A percentile compares a stretch with the other conserved stretches of the same genome.
Evolutionary conservation across 2,329 filamentous ascomycete genomes (phyloP).

Genomic region (Paracoccidioides brasiliensis): DNA sequence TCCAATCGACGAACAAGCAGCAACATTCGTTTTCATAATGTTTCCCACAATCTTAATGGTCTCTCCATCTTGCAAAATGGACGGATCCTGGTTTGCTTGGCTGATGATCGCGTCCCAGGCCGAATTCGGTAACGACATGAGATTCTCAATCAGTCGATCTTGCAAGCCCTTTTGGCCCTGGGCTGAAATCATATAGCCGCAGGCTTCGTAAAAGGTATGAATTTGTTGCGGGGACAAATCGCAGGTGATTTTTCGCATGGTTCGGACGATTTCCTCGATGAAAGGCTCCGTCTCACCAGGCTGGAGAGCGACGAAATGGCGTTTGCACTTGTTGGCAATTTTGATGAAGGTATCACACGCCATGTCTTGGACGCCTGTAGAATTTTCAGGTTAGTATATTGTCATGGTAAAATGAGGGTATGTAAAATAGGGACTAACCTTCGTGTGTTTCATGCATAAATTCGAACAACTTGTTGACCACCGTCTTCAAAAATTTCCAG

Average conservation of each 20-base stretch:
- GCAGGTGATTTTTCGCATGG: constrained; percentile 87
- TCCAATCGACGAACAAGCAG: constrained; percentile 92
- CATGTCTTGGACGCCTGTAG: constrained; percentile 88
- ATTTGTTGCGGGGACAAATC: constrained; percentile 94
- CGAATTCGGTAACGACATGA: constrained; percentile 86
- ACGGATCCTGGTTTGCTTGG: constrained; percentile 70
- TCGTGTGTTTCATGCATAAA: constrained; percentile 99
- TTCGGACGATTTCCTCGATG: constrained; percentile 95
- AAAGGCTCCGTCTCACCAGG: constrained; percentile 91
- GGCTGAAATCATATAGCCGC: constrained; percentile 96
- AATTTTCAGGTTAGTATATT: constrained; percentile 17
- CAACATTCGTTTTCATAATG: constrained; percentile 99
- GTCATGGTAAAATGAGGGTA: neutral
- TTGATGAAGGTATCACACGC: constrained; percentile 99
- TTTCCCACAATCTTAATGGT: constrained; percentile 98
- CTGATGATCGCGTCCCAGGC: constrained; percentile 95
- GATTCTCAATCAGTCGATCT: constrained; percentile 75
- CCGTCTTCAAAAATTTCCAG: constrained; percentile 99
- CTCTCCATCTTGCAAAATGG: constrained; percentile 78
- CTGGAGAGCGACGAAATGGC: constrained; percentile 92
- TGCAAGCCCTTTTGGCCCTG: constrained; percentile 92
- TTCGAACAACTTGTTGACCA: constrained; percentile 98
- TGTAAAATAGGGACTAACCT: constrained; percentile 38
- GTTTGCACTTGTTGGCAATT: constrained; percentile 94
- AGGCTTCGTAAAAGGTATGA: constrained; percentile 97